A percentile compares a stretch with the other conserved stretches of the same genome.
Evolutionary conservation across 768 basidiomycete genomes (phyloP).

Genomic region (Pleurotus sapidus): DNA sequence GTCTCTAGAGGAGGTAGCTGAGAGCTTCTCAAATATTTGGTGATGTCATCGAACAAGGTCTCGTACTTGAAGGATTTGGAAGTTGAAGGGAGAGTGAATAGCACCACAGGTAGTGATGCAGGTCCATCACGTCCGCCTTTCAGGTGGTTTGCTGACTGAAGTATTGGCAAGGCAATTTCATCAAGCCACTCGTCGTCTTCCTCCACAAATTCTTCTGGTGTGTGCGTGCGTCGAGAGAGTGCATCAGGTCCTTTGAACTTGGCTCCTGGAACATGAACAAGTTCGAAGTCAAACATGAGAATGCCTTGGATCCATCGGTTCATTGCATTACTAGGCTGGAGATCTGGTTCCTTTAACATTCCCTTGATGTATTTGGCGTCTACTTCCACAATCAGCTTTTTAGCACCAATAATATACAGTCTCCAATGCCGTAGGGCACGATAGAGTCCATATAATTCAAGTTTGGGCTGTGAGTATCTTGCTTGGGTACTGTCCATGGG

Average conservation of each 20-base stretch:
- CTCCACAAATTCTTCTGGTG: conserved; percentile 14
- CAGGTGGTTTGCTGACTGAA: background rate
- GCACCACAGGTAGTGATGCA: background rate
- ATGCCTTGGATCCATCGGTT: conserved; percentile 41
- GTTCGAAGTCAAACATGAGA: conserved; percentile 30
- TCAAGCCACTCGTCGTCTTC: conserved; percentile 26
- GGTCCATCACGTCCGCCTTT: too few species aligned
- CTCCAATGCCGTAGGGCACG: conserved; percentile 20
- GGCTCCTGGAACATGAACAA: conserved; percentile 33
- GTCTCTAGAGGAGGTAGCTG: background rate
- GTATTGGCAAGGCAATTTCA: conserved; percentile 1
- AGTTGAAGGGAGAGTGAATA: background rate
- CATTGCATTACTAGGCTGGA: conserved; percentile 31
- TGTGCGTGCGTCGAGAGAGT: conserved; percentile 23
- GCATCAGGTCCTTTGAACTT: conserved; percentile 34
- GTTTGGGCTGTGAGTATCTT: conserved; percentile 26
- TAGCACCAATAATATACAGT: conserved; percentile 22
- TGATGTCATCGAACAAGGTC: background rate
- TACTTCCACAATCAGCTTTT: conserved; percentile 30
- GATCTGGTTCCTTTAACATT: conserved; percentile 38
- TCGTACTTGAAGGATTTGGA: background rate
- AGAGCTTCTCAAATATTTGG: background rate
- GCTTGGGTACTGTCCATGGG: conserved; percentile 22
- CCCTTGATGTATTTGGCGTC: conserved; percentile 39
- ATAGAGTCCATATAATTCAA: conserved; percentile 28